Percentiles rank a stretch among this genome's conserved stretches.
Conservation (phyloP, 305 asterid genomes). For the Plantago coronopus region DNA sequence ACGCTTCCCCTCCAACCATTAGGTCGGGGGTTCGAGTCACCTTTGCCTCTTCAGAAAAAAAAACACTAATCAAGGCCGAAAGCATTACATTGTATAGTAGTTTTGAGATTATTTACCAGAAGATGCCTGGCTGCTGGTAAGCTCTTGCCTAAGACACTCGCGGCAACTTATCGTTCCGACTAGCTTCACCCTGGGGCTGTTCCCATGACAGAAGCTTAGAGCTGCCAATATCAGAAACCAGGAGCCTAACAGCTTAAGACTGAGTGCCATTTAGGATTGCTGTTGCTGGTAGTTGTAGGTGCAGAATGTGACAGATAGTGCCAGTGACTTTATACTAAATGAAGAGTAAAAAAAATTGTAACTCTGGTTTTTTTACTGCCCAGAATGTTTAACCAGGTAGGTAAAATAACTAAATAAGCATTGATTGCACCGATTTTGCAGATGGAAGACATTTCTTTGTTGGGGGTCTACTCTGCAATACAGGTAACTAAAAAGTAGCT, state of each 20-base stretch:
- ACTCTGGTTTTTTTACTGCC: slow-evolving; percentile 16
- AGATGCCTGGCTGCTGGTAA: slow-evolving; percentile 26
- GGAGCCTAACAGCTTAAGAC: slow-evolving; percentile 21
- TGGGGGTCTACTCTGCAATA: background rate
- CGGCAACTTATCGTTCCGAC: slow-evolving; percentile 35
- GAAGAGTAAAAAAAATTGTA: background rate
- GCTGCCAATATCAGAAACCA: slow-evolving; percentile 23
- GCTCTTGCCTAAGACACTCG: slow-evolving; percentile 25
- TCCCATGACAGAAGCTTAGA: slow-evolving; percentile 28
- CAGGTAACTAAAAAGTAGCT: background rate
- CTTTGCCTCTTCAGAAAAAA: no score
- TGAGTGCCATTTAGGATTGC: slow-evolving; percentile 30
- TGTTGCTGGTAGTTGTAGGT: no score
- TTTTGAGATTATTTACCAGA: slow-evolving; percentile 22
- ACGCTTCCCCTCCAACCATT: no score
- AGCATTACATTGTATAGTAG: background rate
- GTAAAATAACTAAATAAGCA: background rate
- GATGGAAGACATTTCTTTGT: slow-evolving; percentile 16
- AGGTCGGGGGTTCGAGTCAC: no score
- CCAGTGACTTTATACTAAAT: slow-evolving; percentile 30
- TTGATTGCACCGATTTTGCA: slow-evolving; percentile 37
- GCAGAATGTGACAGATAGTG: slow-evolving; percentile 1
- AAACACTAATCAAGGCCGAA: no score
- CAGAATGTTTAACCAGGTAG: slow-evolving; percentile 18
- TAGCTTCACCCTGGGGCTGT: slow-evolving; percentile 29